A percentile compares a stretch with the other conserved stretches of the same genome.
Conservation (phyloP, 108 stramenopile genomes). For the Pseudonitzschia pungens region DNA sequence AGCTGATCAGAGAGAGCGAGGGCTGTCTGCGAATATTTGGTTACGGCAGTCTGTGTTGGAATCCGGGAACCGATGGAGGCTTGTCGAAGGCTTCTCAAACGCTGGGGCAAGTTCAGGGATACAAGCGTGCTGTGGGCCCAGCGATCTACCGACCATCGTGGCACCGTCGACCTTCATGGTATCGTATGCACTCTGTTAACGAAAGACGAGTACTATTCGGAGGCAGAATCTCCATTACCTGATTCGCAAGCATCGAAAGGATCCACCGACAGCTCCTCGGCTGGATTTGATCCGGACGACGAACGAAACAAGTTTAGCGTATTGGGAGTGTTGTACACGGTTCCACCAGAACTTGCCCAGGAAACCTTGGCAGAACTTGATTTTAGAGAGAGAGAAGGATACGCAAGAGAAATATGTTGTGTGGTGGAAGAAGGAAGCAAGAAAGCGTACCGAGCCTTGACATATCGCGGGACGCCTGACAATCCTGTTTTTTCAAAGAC, state of each 20-base stretch:
- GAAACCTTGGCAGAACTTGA: conserved; percentile 83
- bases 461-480: conserved; percentile 82
- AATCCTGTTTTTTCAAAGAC: conserved; percentile 85
- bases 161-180: conserved; percentile 64
- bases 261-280: not conserved
- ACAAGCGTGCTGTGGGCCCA: conserved; percentile 83
- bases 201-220: conserved; percentile 50
- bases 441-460: conserved; percentile 56
- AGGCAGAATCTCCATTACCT: not conserved
- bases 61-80: conserved; percentile 66
- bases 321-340: conserved; percentile 70
- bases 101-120: conserved; percentile 47
- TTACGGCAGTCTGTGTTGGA: conserved; percentile 87
- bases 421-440: conserved; percentile 75
- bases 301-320: not conserved
- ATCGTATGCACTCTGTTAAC: conserved; percentile 84
- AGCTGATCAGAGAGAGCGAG: conserved; percentile 43
- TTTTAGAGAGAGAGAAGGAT: conserved; percentile 87
- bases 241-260: not conserved
- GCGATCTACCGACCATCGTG: conserved; percentile 85
- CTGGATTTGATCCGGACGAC: not conserved
- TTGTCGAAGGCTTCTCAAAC: conserved; percentile 37
- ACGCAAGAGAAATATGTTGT: conserved; percentile 77
- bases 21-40: conserved; percentile 72
- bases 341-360: conserved; percentile 64